Evolutionary conservation across 257 asterid genomes (phyloP), one percentile per base, ranked within the genome.

Genomic region (Galeopsis tetrahit): DNA sequence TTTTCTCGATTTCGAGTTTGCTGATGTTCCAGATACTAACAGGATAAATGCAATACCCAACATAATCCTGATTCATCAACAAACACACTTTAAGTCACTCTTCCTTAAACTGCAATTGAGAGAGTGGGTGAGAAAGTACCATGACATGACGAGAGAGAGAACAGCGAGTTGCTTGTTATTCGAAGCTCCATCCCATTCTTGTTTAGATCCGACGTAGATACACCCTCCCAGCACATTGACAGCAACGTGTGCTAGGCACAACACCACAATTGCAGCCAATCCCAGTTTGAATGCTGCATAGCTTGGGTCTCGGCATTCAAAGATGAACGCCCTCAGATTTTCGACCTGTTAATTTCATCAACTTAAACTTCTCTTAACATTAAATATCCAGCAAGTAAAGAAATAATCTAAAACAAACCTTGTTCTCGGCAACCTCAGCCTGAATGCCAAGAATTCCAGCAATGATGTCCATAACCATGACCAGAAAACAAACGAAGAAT

Each of bases 251-350:
- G 98, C 92, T 7, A 89, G 72, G 71, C 84, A 72, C 56, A 93
- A 69, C 60, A 93, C 80, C 38, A 84, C 82, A 10, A 86, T 84
- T 11, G 97, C 98, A 49, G 86, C 80, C 78, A 89, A 35, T 4
- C 96, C 98, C 0, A 88, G 90, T 40, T 84, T 88, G 83, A 88
- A 93, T 40, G 97, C 98, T 70, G 78, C 77, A 70, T 89, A 73
- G 80, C 96, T 91, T 1, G 96, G 95, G 53, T 94, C 95, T 53
- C 93, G 85, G 80, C 98, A 94, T 63, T 89, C 96, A 42, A 84
- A 72, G 13, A 88, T 76, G 92, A 92, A 89, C 57, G 77, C 78
- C 78, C 83, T 84, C 57, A 85, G 73, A 39, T 82, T 77, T 9
- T 66, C 77, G 67, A 64, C 90, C 98, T 89, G 80, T 49, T n/a